Percentiles rank a stretch among this genome's conserved stretches.
Evolutionary conservation across 192 early-diverging fungal genomes (phyloP).

Genomic region (Coemansia sp.): DNA sequence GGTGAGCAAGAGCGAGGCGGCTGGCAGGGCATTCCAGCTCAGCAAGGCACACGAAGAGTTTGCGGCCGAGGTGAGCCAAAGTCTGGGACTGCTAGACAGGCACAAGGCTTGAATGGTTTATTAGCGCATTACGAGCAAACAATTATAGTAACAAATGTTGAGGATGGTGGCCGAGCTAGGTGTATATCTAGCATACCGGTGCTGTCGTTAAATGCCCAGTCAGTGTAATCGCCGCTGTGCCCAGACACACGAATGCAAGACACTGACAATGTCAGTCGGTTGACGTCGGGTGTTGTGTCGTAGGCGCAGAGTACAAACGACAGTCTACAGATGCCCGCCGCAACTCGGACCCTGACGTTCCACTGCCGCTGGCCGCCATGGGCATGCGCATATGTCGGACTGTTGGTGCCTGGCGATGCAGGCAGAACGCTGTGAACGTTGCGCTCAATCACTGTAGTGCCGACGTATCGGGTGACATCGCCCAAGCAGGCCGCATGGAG

Average conservation of each 20-base stretch:
- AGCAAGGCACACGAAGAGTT: neutral
- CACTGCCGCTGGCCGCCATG: constrained; percentile 4
- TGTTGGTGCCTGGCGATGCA: neutral
- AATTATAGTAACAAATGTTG: neutral
- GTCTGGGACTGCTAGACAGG: neutral
- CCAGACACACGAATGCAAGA: constrained; percentile 17
- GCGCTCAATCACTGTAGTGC: constrained; percentile 13
- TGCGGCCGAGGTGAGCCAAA: neutral
- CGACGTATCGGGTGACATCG: constrained; percentile 18
- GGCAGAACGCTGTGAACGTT: constrained; percentile 26
- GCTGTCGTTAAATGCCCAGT: constrained; percentile 5
- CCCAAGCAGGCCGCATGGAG: constrained; percentile 33
- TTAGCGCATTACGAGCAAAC: no score
- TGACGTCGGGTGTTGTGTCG: neutral
- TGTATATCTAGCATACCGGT: constrained; percentile 5
- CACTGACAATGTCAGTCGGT: constrained; percentile 3
- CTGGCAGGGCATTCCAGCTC: neutral
- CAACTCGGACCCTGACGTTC: constrained; percentile 23
- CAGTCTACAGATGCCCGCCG: neutral
- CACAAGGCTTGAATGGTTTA: neutral
- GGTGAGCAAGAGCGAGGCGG: neutral
- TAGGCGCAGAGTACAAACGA: constrained; percentile 11
- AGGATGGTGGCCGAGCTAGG: neutral
- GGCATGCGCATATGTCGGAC: neutral
- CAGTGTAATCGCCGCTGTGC: neutral